phyloP scores from a whole-genome alignment of 2,329 filamentous ascomycete species.

The Helotiales sp. region DNA sequence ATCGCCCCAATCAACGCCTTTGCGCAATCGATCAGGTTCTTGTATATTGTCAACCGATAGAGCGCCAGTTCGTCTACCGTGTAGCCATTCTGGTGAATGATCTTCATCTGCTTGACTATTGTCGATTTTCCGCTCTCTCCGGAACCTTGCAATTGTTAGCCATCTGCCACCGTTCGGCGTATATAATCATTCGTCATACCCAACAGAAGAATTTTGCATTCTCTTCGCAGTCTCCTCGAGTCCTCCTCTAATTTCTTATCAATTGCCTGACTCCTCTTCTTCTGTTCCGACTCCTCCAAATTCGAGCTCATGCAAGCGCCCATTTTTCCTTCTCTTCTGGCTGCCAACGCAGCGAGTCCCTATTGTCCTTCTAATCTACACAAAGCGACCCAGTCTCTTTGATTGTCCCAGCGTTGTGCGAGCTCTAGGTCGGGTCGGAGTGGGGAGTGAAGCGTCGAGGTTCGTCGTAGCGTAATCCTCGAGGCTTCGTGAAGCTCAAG shows the following conservation, averaged over 20 bases:
- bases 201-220: slow-evolving; percentile 97
- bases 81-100: slow-evolving; percentile 98
- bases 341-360: slow-evolving; percentile 32
- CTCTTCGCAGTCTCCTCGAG: slow-evolving; percentile 84
- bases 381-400: background rate
- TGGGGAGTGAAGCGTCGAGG: background rate
- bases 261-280: slow-evolving; percentile 95
- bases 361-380: background rate
- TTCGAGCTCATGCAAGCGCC: slow-evolving; percentile 90
- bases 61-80: slow-evolving; percentile 89
- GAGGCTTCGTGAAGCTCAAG: slow-evolving; percentile 17
- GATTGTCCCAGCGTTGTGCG: background rate
- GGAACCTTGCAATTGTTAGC: slow-evolving; percentile 62
- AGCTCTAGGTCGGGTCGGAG: background rate
- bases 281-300: slow-evolving; percentile 80
- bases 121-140: slow-evolving; percentile 99
- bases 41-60: slow-evolving; percentile 96
- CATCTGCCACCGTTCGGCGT: background rate
- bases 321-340: slow-evolving; percentile 57
- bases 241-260: slow-evolving; percentile 94
- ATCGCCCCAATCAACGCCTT: slow-evolving; percentile 91
- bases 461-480: slow-evolving; percentile 8
- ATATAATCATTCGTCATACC: slow-evolving; percentile 56
- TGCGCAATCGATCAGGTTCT: slow-evolving; percentile 95
- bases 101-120: slow-evolving; percentile 99